phyloP scores from a whole-genome alignment of 176 grass and related monocot genomes.

The Triticum timopheevii region DNA sequence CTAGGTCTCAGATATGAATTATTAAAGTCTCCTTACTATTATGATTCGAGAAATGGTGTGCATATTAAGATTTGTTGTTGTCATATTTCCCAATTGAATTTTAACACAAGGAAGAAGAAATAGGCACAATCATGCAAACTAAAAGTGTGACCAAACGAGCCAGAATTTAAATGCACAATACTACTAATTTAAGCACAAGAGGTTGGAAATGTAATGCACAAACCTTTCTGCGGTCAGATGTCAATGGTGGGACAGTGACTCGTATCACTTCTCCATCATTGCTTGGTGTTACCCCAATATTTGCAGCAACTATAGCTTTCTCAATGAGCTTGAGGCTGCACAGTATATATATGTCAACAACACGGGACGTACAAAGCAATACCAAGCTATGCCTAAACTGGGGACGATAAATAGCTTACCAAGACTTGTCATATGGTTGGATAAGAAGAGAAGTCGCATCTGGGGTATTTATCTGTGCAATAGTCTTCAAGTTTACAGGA shows the following conservation, averaged over 20 bases:
- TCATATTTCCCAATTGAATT: not conserved
- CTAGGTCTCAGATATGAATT: not conserved
- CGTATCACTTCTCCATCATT: constrained; percentile 95
- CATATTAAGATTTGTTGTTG: not conserved
- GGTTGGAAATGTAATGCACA: not conserved
- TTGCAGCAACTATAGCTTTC: constrained; percentile 93
- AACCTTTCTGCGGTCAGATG: constrained; percentile 95
- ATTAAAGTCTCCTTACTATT: not conserved
- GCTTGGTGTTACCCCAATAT: constrained; percentile 84
- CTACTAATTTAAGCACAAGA: not conserved
- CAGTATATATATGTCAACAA: constrained; percentile 17
- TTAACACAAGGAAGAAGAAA: not conserved
- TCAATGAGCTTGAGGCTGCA: constrained; percentile 89
- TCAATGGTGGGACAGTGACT: constrained; percentile 75
- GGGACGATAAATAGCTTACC: constrained; percentile 42
- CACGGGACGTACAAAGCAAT: not conserved
- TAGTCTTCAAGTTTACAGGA: constrained; percentile 89
- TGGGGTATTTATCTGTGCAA: constrained; percentile 92
- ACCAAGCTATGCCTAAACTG: not conserved
- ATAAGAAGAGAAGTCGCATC: constrained; percentile 94
- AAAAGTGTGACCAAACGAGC: not conserved
- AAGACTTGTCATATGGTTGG: constrained; percentile 95
- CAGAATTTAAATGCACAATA: not conserved
- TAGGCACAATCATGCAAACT: not conserved
- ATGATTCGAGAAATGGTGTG: not conserved